Evolutionary conservation across 2,329 filamentous ascomycete species (phyloP), one percentile per base, ranked within the genome.

Genomic region (Plenodomus lindquistii): DNA sequence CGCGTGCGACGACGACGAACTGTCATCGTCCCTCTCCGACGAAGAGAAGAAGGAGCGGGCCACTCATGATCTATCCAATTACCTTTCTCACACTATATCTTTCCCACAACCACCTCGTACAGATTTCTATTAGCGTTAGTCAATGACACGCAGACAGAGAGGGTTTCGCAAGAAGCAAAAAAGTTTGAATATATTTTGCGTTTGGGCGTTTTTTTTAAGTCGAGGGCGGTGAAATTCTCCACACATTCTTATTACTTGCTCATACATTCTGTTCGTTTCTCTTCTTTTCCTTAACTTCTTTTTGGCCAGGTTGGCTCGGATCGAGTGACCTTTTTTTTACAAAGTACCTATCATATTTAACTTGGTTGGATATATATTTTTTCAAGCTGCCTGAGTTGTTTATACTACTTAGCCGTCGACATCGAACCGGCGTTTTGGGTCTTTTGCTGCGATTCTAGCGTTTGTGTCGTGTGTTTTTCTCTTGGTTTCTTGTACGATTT

Each of bases 51-150:
- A 27, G 20, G 18, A 20, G 19, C 31, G n/a, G 18, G 44, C 44
- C n/a, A 35, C 42, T 7, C 21, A 45, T 18, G 35, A 41, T 34
- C 35, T 37, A 11, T 13, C 22, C 36, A 31, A 41, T 11, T 49
- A 43, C 31, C 46, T 40, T 18, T 20, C 36, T 8, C 4, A 39
- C 19, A 18, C 35, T 20, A 37, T 37, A 18, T 20, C 38, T 19
- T 20, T 17, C 35, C 8, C 38, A 18, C 38, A 46, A 35, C 34
- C 8, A 19, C 35, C 22, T 37, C 10, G 27, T 31, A 31, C 27
- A 7, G 27, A 15, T 8, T 15, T 31, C 11, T 7, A 31, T 31
- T 31, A 8, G 27, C 27, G 27, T 8, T 13, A 31, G n/a, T n/a
- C 11, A 4, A 31, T 31, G 27, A 31, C 6, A 4, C 27, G 11